A percentile compares a stretch with the other conserved stretches of the same genome.
These are phyloP conservation scores for Pezicula carpinea DNA, from an alignment of 2,329 filamentous ascomycete genomes.

Conservation along the genomic window DNA sequence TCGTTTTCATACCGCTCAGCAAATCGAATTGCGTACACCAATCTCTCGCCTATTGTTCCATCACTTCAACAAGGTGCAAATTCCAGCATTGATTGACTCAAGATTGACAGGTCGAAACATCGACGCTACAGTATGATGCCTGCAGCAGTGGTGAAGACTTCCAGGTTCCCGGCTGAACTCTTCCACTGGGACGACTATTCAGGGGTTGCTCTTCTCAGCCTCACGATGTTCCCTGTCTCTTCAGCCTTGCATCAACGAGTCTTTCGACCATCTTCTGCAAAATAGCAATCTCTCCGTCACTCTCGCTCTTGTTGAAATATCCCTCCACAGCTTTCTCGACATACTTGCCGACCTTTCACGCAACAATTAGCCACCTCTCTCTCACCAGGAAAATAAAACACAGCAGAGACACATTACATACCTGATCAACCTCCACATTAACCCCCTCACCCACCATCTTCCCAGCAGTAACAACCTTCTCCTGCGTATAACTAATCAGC, in stretches of 20 bases:
- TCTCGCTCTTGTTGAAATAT: slow-evolving; percentile 60
- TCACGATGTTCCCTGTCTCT: neutral
- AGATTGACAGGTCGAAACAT: no score
- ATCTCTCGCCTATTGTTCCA: neutral
- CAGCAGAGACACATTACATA: neutral
- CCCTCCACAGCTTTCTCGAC: slow-evolving; percentile 85
- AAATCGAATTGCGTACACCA: no score
- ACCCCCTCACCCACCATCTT: slow-evolving; percentile 31
- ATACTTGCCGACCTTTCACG: slow-evolving; percentile 61
- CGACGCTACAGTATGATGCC: no score
- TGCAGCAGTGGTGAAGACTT: no score
- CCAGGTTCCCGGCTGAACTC: no score
- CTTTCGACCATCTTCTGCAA: slow-evolving; percentile 70
- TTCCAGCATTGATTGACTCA: no score
- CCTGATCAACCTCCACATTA: slow-evolving; percentile 32
- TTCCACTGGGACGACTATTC: no score
- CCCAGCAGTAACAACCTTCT: slow-evolving; percentile 61
- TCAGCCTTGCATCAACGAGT: slow-evolving; percentile 67
- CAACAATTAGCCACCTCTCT: neutral
- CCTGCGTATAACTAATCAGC: slow-evolving; percentile 95
- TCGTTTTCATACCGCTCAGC: no score
- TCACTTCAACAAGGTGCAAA: neutral
- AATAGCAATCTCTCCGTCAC: slow-evolving; percentile 48
- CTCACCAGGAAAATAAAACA: neutral
- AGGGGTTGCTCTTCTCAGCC: neutral